Evolutionary conservation across 352 stramenopile genomes (phyloP).

Genomic region (Plasmopara halstedii): DNA sequence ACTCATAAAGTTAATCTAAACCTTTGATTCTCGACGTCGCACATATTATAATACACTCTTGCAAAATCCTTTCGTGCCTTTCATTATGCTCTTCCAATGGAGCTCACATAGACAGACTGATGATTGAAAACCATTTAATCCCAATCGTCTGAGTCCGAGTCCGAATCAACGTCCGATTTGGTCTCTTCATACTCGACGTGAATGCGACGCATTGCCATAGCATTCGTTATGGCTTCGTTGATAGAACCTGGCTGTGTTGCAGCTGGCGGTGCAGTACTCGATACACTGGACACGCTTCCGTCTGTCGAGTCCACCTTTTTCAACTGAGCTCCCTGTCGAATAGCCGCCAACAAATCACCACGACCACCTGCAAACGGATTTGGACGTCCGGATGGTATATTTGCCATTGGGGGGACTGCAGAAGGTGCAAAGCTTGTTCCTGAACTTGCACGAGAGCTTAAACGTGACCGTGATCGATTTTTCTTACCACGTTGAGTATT

Average conservation of each 20-base stretch:
- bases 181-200: conserved; percentile 74
- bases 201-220: conserved; percentile 70
- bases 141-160: conserved; percentile 81
- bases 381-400: conserved; percentile 41
- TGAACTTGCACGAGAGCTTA: conserved; percentile 32
- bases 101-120: conserved; percentile 10
- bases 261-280: conserved; percentile 12
- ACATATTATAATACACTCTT: conserved; percentile 23
- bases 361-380: conserved; percentile 62
- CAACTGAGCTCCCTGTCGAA: conserved; percentile 56
- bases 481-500: conserved; percentile 15
- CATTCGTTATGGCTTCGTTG: conserved; percentile 74
- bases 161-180: conserved; percentile 48
- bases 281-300: conserved; percentile 6
- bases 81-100: conserved; percentile 23
- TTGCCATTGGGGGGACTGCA: conserved; percentile 20
- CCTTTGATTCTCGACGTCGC: conserved; percentile 5
- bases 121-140: conserved; percentile 27
- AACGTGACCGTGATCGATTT: conserved; percentile 17
- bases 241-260: conserved; percentile 48
- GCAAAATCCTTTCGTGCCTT: neutral
- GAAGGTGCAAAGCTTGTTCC: conserved; percentile 24
- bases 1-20: conserved; percentile 7
- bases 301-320: conserved; percentile 26
- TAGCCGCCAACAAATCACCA: conserved; percentile 69